phyloP scores from a whole-genome alignment of 441 rosid species.

The Populus hybrid region DNA sequence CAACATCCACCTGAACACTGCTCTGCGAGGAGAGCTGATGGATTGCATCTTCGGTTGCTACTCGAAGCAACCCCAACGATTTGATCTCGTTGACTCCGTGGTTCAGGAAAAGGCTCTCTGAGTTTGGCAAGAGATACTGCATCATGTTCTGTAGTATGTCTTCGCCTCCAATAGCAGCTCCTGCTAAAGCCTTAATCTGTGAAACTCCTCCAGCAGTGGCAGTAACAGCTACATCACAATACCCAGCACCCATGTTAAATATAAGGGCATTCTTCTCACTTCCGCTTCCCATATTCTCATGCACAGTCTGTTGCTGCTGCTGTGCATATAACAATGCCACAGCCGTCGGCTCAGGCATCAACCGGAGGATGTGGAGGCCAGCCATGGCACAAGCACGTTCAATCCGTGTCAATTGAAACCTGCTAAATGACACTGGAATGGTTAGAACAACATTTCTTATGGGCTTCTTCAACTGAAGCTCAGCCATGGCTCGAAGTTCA shows the following conservation, averaged over 20 bases:
- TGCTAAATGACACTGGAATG: constrained; percentile 76
- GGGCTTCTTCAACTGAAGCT: constrained; percentile 60
- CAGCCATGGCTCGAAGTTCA: constrained; percentile 75
- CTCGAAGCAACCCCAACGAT: constrained; percentile 57
- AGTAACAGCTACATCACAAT: constrained; percentile 74
- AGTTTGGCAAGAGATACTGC: constrained; percentile 47
- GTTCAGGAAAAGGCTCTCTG: constrained; percentile 39
- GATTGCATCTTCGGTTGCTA: constrained; percentile 69
- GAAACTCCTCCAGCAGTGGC: constrained; percentile 92
- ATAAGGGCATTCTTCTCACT: constrained; percentile 75
- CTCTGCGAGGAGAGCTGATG: constrained; percentile 54
- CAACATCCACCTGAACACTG: constrained; percentile 52
- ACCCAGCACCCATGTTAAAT: constrained; percentile 89
- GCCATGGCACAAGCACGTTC: constrained; percentile 93
- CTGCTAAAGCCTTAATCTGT: constrained; percentile 72
- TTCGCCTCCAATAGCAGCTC: constrained; percentile 76
- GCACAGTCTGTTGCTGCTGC: constrained; percentile 62
- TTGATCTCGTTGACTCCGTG: constrained; percentile 42
- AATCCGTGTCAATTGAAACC: constrained; percentile 72
- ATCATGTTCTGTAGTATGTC: constrained; percentile 75
- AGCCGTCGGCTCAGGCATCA: constrained; percentile 90
- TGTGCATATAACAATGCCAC: constrained; percentile 83
- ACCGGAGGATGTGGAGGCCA: constrained; percentile 74
- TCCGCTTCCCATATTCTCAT: constrained; percentile 78
- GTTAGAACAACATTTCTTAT: constrained; percentile 69